Evolutionary conservation across 2,329 filamentous ascomycete species (phyloP).

Genomic region (Biscogniauxia marginata): DNA sequence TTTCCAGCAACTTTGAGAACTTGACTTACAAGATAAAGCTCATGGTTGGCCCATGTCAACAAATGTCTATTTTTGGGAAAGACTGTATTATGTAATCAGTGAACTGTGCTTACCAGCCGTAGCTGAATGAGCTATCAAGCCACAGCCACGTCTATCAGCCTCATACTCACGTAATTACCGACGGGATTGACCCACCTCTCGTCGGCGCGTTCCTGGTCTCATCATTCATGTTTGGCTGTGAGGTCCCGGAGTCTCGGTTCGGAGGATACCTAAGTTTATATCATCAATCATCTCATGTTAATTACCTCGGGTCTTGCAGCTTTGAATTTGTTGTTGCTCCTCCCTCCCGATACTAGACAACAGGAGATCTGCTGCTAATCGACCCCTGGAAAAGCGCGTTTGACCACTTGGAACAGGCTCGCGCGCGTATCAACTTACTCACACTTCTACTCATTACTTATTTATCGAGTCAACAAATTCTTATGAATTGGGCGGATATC

Average conservation of each 20-base stretch:
- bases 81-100: no score
- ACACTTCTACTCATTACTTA: neutral
- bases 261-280: neutral
- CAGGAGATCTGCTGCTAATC: neutral
- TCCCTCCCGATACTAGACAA: neutral
- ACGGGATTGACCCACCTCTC: neutral
- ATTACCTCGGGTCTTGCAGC: neutral
- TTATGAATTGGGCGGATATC: no score
- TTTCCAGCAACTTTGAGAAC: no score
- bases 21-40: no score
- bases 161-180: neutral
- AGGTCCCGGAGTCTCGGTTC: neutral
- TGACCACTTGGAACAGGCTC: neutral
- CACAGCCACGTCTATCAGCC: neutral
- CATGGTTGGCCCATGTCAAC: no score
- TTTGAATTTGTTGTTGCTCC: neutral
- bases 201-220: neutral
- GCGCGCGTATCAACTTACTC: neutral
- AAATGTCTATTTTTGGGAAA: no score
- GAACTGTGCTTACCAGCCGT: no score
- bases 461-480: neutral
- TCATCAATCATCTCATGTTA: neutral
- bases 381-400: neutral
- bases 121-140: neutral
- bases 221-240: neutral